These are phyloP conservation scores for Beta lomatogona DNA, from an alignment of 179 eudicot genomes.

Conservation along the genomic window DNA sequence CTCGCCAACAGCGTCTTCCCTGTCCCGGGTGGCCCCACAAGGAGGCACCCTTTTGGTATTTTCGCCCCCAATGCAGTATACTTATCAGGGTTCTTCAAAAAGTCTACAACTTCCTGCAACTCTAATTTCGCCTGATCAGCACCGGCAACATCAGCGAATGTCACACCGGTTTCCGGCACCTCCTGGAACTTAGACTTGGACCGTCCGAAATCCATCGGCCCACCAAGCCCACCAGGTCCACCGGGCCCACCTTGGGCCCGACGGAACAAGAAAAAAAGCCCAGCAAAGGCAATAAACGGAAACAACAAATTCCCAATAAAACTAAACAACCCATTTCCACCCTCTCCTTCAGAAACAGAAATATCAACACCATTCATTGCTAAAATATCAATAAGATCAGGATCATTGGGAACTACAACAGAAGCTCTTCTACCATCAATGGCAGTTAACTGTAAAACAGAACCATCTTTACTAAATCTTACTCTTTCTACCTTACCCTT, in stretches of 20 bases:
- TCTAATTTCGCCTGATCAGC: conserved; percentile 98
- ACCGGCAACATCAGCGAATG: conserved; percentile 91
- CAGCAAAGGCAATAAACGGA: conserved; percentile 85
- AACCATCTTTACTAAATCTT: conserved; percentile 81
- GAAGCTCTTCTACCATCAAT: conserved; percentile 81
- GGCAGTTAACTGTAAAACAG: conserved; percentile 77
- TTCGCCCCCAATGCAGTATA: conserved; percentile 95
- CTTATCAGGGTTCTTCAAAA: conserved; percentile 94
- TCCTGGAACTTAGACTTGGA: conserved; percentile 99
- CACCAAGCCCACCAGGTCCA: conserved; percentile 97
- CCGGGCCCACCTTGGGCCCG: conserved; percentile 96
- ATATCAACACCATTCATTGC: conserved; percentile 98
- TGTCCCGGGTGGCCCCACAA: conserved; percentile 97
- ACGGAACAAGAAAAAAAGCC: conserved; percentile 75
- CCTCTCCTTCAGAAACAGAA: conserved; percentile 87
- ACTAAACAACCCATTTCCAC: conserved; percentile 76
- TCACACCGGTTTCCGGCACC: conserved; percentile 93
- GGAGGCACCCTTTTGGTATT: conserved; percentile 89
- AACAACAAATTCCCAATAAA: conserved; percentile 84
- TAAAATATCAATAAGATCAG: conserved; percentile 87
- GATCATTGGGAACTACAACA: conserved; percentile 90
- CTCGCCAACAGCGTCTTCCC: conserved; percentile 93
- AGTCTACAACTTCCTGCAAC: conserved; percentile 96
- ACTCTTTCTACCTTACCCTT: conserved; percentile 98
- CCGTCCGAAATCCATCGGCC: conserved; percentile 98